Base-by-base conservation (phyloP, 495 filamentous ascomycete genomes). In the Aspergillus diversus region DNA sequence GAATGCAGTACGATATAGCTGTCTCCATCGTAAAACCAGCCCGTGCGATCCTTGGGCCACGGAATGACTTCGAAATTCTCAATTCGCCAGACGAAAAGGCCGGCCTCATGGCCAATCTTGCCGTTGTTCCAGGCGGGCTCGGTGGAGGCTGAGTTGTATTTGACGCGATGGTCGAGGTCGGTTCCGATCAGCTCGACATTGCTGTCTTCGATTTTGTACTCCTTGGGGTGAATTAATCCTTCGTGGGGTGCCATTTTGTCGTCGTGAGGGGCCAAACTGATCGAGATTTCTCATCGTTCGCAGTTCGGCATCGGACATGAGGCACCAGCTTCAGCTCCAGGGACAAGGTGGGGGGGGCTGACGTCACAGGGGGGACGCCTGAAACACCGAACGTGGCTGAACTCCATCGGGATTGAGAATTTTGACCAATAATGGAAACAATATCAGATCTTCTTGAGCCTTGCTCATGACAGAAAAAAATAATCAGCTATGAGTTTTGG, bases 121-220 rank as follows among this genome's bases (percentile, higher is more conserved):
- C 78, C 80, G 63, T 83, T 76, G 65, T 85, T 83, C 86, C 86
- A 89, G 16, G 86, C 85, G 1, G 86, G 86, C 54, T 89, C 86
- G 27, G 81, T 82, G 15, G 71, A 67, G 13, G 85, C 85, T 5
- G 84, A 87, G 57, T 82, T 82, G 79, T 87, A 82, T 60, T 89
- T 89, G 57, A 89, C 81, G 35, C 77, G 77, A 74, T 87, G 86
- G 73, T 89, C 86, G 66, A 89, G 75, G 48, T 82, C 78, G 52
- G 79, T 80, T 46, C 81, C 80, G 52, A 89, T 83, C 33, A 86
- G 78, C 69, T 86, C 83, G 12, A 89, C 83, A 69, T 88, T 88
- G 71, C 81, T 85, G 68, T 86, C 83, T 66, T 84, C 83, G 73
- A 86, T 81, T 64, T 87, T 80, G 69, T 87, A 86, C 64, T 86